Base-by-base conservation (phyloP, 129 eudicot genomes). In the Mikania micrantha region DNA sequence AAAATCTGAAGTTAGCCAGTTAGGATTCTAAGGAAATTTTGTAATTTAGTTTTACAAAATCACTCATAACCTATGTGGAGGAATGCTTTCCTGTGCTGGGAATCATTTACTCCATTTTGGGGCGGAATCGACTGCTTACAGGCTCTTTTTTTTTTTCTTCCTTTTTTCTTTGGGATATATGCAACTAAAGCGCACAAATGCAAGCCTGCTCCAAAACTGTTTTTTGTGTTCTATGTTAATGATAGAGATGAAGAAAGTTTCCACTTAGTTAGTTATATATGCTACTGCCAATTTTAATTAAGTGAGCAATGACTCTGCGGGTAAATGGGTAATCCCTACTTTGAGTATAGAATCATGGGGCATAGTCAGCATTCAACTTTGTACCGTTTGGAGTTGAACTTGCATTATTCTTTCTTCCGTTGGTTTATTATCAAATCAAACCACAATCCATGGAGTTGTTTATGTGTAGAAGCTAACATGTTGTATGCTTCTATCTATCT, bases 371-470 rank as follows among this genome's bases (percentile, higher is more conserved):
- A 3, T 12, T 64, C 54, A n/a, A 28, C 6, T 53, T 70, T 44
- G 17, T 62, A 39, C 70, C 20, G 25, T 15, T 68, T n/a, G 32
- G 34, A 50, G 47, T 40, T 70, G 61, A 32, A 32, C 60, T 61
- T 74, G 21, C 11, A 36, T 34, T 13, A 16, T 31, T 22, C 41
- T 67, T 32, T 44, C 42, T 24, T 31, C 64, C n/a, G n/a, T n/a
- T n/a, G n/a, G n/a, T n/a, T n/a, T n/a, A n/a, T n/a, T n/a, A n/a
- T n/a, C n/a, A n/a, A n/a, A n/a, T n/a, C n/a, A n/a, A n/a, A n/a
- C n/a, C n/a, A n/a, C n/a, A n/a, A n/a, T n/a, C n/a, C 15, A 19
- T 20, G 15, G 44, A 48, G 35, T 48, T 60, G 70, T 31, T 49
- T 22, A 16, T 24, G n/a, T 45, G 39, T 60, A 7, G 49, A 35